phyloP scores from a whole-genome alignment of 1,284 basidiomycete species.

The Cronartium quercuum region DNA sequence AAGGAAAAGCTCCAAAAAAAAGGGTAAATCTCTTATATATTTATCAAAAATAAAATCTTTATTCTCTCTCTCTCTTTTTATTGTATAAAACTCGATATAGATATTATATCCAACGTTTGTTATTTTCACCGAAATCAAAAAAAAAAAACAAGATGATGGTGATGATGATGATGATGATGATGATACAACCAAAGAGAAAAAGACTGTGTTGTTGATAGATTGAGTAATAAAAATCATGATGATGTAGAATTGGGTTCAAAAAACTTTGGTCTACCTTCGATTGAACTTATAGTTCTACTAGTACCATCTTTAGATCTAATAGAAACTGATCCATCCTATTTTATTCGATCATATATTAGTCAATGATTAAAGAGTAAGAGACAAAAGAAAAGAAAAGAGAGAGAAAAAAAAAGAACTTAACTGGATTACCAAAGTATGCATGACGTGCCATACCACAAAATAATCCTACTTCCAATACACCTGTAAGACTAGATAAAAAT shows the following conservation, averaged over 20 bases:
- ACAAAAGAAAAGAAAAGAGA: background rate
- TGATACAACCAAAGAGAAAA: too few relatives aligned
- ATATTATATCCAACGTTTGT: too few relatives aligned
- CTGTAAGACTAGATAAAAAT: slow-evolving; percentile 64
- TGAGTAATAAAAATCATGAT: too few relatives aligned
- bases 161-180: too few relatives aligned
- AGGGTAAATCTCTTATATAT: too few relatives aligned
- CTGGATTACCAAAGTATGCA: slow-evolving; percentile 93
- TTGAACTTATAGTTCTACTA: slow-evolving; percentile 1
- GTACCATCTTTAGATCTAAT: slow-evolving; percentile 22
- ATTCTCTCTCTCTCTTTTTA: too few relatives aligned
- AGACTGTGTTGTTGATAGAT: too few relatives aligned
- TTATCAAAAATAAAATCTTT: too few relatives aligned
- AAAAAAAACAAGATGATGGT: too few relatives aligned
- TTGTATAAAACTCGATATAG: too few relatives aligned
- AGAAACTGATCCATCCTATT: slow-evolving; percentile 29
- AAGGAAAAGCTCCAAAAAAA: too few relatives aligned
- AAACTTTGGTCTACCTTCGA: slow-evolving; percentile 13
- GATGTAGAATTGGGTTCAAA: background rate
- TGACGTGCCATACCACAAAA: slow-evolving; percentile 91
- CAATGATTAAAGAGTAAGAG: background rate
- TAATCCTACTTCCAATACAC: slow-evolving; percentile 92
- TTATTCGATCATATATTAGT: background rate
- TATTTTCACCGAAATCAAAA: too few relatives aligned
- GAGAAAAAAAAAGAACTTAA: slow-evolving; percentile 48